A percentile compares a stretch with the other conserved stretches of the same genome.
phyloP scores from a whole-genome alignment of 805 yeast species.

The Candida ovalis region DNA sequence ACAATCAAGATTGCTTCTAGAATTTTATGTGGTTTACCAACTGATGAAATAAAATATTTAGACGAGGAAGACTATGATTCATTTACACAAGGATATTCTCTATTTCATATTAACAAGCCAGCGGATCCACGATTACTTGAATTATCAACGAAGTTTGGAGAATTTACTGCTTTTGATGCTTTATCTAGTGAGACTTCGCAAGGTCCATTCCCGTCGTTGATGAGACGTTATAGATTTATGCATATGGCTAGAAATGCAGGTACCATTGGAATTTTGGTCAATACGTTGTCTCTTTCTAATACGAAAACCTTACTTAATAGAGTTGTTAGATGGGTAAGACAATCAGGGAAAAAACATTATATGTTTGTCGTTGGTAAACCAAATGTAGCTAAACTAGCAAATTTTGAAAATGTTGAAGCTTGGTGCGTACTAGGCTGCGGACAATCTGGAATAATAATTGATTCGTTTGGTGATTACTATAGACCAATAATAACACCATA shows the following conservation, averaged over 20 bases:
- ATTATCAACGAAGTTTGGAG: constrained; percentile 64
- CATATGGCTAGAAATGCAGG: constrained; percentile 88
- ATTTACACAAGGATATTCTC: constrained; percentile 42
- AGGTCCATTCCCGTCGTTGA: constrained; percentile 76
- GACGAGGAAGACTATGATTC: constrained; percentile 29
- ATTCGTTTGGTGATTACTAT: constrained; percentile 72
- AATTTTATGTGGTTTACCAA: constrained; percentile 26
- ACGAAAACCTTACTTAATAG: constrained; percentile 64
- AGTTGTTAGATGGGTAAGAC: constrained; percentile 56
- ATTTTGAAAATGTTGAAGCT: constrained; percentile 87
- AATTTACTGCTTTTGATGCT: constrained; percentile 51
- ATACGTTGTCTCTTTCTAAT: constrained; percentile 78
- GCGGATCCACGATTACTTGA: constrained; percentile 75
- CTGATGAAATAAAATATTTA: constrained; percentile 12
- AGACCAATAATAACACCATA: constrained; percentile 94
- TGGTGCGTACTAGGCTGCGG: constrained; percentile 97
- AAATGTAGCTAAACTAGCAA: constrained; percentile 93
- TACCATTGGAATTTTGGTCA: constrained; percentile 86
- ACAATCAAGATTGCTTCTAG: constrained; percentile 29
- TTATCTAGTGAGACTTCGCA: constrained; percentile 26
- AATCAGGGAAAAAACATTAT: constrained; percentile 87
- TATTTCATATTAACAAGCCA: constrained; percentile 73
- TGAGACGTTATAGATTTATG: constrained; percentile 82
- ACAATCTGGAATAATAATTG: constrained; percentile 86
- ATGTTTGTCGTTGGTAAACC: constrained; percentile 97